Percentiles rank a stretch among this genome's conserved stretches.
phyloP scores from a whole-genome alignment of 2,329 filamentous ascomycete species.

The Ophiocordyceps unilateralis region DNA sequence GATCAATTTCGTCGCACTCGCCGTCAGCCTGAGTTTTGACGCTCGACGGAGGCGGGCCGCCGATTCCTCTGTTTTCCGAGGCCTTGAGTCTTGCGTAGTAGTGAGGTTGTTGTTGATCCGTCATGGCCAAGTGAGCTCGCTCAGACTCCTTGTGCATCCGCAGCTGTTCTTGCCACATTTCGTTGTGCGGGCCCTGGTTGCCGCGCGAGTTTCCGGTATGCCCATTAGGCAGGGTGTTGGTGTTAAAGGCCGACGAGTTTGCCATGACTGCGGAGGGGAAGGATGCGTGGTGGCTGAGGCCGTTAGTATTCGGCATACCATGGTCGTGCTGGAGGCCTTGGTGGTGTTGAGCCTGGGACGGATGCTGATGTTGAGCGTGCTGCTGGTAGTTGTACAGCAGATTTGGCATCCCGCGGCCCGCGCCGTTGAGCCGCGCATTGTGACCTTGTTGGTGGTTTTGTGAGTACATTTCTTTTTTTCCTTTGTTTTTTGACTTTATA shows the following conservation, averaged over 20 bases:
- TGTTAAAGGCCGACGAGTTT: slow-evolving; percentile 43
- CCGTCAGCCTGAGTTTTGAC: slow-evolving; percentile 29
- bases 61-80: slow-evolving; percentile 50
- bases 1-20: slow-evolving; percentile 38
- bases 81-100: slow-evolving; percentile 59
- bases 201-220: slow-evolving; percentile 29
- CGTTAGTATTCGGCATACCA: slow-evolving; percentile 33
- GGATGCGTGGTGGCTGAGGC: slow-evolving; percentile 25
- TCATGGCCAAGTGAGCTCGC: slow-evolving; percentile 55
- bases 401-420: slow-evolving; percentile 37
- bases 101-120: slow-evolving; percentile 44
- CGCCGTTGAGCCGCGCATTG: slow-evolving; percentile 54
- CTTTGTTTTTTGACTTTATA: not conserved
- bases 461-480: slow-evolving; percentile 46
- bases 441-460: slow-evolving; percentile 57
- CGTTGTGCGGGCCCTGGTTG: slow-evolving; percentile 35
- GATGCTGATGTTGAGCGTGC: slow-evolving; percentile 42
- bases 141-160: slow-evolving; percentile 63
- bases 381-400: slow-evolving; percentile 56
- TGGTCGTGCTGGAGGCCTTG: slow-evolving; percentile 43
- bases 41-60: slow-evolving; percentile 31
- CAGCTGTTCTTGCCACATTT: slow-evolving; percentile 81
- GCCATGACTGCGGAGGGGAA: slow-evolving; percentile 31
- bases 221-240: slow-evolving; percentile 38
- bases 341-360: slow-evolving; percentile 47